phyloP scores from a whole-genome alignment of 192 early-diverging fungal genomes.

The Entomortierella chlamydospora region DNA sequence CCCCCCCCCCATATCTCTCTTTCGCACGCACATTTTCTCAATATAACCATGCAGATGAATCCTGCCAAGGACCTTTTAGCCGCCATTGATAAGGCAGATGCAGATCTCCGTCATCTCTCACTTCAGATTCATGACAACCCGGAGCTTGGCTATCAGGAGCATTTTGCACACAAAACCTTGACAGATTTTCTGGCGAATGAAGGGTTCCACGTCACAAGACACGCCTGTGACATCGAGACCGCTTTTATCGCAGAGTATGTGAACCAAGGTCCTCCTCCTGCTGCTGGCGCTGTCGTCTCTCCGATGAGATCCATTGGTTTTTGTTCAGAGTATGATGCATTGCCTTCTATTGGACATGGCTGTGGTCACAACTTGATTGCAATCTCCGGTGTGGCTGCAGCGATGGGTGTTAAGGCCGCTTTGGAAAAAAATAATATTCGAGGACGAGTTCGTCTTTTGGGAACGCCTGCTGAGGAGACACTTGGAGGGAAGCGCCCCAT shows the following conservation, averaged over 20 bases:
- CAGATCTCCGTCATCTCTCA: constrained; percentile 54
- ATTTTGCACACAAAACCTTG: constrained; percentile 67
- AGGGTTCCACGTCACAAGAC: constrained; percentile 68
- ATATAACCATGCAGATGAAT: constrained; percentile 11
- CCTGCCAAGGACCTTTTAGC: constrained; percentile 23
- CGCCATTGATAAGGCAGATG: constrained; percentile 49
- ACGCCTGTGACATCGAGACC: constrained; percentile 72
- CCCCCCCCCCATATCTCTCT: not conserved
- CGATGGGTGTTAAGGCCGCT: constrained; percentile 58
- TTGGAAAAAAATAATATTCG: constrained; percentile 58
- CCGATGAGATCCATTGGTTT: constrained; percentile 64
- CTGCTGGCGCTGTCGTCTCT: not conserved
- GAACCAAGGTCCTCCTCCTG: constrained; percentile 52
- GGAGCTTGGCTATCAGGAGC: constrained; percentile 67
- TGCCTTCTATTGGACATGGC: constrained; percentile 72
- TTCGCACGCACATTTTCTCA: not conserved
- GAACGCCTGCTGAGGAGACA: constrained; percentile 83
- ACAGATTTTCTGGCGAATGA: constrained; percentile 68
- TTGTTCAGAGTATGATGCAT: constrained; percentile 74
- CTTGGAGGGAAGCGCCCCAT: constrained; percentile 80
- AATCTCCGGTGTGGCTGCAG: constrained; percentile 69
- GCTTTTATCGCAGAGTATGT: constrained; percentile 78
- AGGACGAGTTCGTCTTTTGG: constrained; percentile 76
- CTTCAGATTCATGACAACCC: constrained; percentile 72
- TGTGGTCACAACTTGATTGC: constrained; percentile 79